A percentile compares a stretch with the other conserved stretches of the same genome.
Evolutionary conservation across 352 stramenopile species (phyloP).

Genomic region (Plasmopara muralis): DNA sequence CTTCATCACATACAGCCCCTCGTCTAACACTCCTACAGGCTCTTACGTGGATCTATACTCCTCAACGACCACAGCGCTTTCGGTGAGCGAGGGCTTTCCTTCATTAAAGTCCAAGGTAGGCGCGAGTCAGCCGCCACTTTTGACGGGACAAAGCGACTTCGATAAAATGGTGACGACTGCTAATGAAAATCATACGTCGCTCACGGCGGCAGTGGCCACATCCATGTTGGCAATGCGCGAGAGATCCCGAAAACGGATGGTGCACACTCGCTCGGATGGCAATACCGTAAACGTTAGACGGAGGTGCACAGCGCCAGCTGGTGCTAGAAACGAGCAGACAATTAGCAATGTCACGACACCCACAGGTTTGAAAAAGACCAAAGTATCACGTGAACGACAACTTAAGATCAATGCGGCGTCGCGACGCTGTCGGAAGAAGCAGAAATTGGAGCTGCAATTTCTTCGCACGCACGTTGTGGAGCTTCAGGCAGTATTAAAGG

Average conservation of each 20-base stretch:
- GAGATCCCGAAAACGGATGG: neutral
- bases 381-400: conserved; percentile 78
- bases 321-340: conserved; percentile 16
- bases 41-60: conserved; percentile 47
- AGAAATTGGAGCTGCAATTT: conserved; percentile 85
- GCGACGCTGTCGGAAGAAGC: conserved; percentile 75
- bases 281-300: conserved; percentile 33
- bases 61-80: conserved; percentile 10
- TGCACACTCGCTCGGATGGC: neutral
- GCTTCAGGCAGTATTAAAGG: conserved; percentile 58
- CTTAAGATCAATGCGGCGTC: conserved; percentile 86
- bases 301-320: conserved; percentile 3
- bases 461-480: conserved; percentile 75
- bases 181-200: neutral
- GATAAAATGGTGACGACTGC: neutral
- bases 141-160: neutral
- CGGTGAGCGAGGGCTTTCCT: neutral
- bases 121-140: neutral
- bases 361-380: conserved; percentile 53
- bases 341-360: conserved; percentile 13
- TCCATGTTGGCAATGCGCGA: neutral
- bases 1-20: conserved; percentile 5
- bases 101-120: neutral
- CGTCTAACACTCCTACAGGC: conserved; percentile 1
- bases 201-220: neutral